Base-by-base conservation (phyloP, 495 filamentous ascomycete genomes). In the Tuber microsphaerosporum region DNA sequence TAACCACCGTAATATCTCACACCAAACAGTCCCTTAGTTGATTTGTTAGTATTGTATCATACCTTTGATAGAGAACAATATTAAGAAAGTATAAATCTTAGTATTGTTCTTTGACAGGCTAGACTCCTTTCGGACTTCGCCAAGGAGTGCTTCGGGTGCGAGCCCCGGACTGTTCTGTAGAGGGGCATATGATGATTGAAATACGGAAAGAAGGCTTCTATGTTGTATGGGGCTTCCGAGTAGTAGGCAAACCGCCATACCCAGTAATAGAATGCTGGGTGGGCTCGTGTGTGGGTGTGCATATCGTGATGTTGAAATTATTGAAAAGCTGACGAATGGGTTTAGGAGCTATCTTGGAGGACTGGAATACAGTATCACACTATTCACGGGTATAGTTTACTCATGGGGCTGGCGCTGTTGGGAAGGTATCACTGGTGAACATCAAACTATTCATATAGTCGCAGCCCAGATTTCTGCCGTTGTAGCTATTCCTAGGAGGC, bases 51-150 rank as follows among this genome's bases (percentile, higher is more conserved):
- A 22, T 51, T 2, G 48, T 10, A 46, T 17, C 45, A 46, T 26
- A 65, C 56, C 56, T 14, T 65, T 65, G 56, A 31, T 0, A 26
- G n/a, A 65, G 56, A 65, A 65, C 56, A 65, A 65, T 65, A 65
- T 65, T 65, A 65, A 65, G n/a, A 56, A 56, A 65, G n/a, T 65
- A 65, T 31, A 65, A 31, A 31, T 65, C 56, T 65, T 65, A 65
- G 31, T 65, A 65, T 65, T 65, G 56, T 65, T 31, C 56, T 1
- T 31, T 31, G 2, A 7, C 56, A 7, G 10, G 56, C 26, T 65
- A 65, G 26, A 31, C 56, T 17, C 16, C 12, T 31, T 65, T 65
- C 12, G n/a, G 56, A 26, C 48, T n/a, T 12, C 26, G 12, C 26
- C 51, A 61, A 26, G 48, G 22, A 0, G 48, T n/a, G 0, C 8